Evolutionary conservation across 305 asterid genomes (phyloP).

Genomic region (Solanum hybrid): DNA sequence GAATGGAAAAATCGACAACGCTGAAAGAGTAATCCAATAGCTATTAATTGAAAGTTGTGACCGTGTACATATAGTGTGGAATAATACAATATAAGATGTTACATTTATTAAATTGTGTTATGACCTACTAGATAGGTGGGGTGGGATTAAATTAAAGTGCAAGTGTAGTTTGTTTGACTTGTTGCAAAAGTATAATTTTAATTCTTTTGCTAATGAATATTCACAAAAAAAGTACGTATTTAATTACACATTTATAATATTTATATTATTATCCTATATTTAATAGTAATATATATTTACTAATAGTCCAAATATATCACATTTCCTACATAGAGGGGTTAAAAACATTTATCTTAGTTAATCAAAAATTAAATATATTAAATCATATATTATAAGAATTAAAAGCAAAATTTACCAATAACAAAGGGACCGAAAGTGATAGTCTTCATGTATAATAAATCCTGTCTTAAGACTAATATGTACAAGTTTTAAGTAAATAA

Average conservation of each 20-base stretch:
- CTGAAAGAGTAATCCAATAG: background rate
- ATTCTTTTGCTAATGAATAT: background rate
- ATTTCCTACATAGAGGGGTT: too few relatives aligned
- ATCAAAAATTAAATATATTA: too few relatives aligned
- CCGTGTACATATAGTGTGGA: background rate
- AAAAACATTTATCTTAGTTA: fast-evolving
- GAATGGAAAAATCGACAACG: background rate
- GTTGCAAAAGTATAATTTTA: background rate
- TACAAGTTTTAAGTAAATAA: background rate
- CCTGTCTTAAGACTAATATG: background rate
- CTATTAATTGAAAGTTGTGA: background rate
- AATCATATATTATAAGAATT: too few relatives aligned
- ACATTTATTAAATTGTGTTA: background rate
- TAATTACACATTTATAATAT: background rate
- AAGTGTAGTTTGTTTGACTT: background rate
- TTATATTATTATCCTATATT: too few relatives aligned
- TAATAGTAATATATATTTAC: background rate
- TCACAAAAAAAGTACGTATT: background rate
- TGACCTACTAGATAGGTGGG: background rate
- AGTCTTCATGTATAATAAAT: background rate
- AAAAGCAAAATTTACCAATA: background rate
- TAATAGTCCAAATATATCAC: background rate
- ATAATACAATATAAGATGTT: too few relatives aligned
- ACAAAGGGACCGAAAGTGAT: background rate
- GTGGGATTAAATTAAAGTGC: background rate